Percentiles rank a stretch among this genome's conserved stretches.
Evolutionary conservation across 78 protist species (phyloP).

Genomic region (Dictyostelium purpureum): DNA sequence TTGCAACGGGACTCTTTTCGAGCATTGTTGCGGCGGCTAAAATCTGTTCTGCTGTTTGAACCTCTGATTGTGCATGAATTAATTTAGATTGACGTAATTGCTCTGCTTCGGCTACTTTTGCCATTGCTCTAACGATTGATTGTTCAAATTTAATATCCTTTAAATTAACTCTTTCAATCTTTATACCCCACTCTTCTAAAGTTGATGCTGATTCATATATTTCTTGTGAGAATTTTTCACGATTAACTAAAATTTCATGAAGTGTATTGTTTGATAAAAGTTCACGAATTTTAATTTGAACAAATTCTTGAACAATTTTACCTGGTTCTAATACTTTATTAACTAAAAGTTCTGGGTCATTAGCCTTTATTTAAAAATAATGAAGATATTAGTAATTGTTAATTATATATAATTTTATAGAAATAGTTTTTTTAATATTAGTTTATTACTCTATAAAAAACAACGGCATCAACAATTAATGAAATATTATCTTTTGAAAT

Average conservation of each 20-base stretch:
- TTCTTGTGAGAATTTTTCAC: slow-evolving; percentile 48
- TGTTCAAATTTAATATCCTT: slow-evolving; percentile 60
- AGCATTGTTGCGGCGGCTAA: slow-evolving; percentile 31
- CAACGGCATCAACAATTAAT: slow-evolving; percentile 49
- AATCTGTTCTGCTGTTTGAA: neutral
- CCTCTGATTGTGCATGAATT: slow-evolving; percentile 31
- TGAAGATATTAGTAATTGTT: no score
- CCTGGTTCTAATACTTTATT: no score
- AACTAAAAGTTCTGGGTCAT: no score
- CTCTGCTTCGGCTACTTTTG: slow-evolving; percentile 61
- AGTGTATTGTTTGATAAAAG: slow-evolving; percentile 49
- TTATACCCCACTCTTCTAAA: slow-evolving; percentile 1
- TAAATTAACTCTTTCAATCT: slow-evolving; percentile 23
- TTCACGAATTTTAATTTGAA: slow-evolving; percentile 59
- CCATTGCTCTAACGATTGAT: slow-evolving; percentile 51
- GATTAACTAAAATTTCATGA: slow-evolving; percentile 47
- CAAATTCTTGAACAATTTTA: neutral
- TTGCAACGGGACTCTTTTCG: slow-evolving; percentile 42
- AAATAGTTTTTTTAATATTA: no score
- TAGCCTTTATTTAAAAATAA: no score
- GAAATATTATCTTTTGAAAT: slow-evolving; percentile 46
- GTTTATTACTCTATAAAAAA: slow-evolving; percentile 10
- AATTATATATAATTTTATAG: no score
- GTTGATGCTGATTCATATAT: neutral
- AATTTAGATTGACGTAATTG: slow-evolving; percentile 33